Evolutionary conservation across 140 eudicot genomes (phyloP), one percentile per base, ranked within the genome.

Genomic region (Ambrosia hybrid): DNA sequence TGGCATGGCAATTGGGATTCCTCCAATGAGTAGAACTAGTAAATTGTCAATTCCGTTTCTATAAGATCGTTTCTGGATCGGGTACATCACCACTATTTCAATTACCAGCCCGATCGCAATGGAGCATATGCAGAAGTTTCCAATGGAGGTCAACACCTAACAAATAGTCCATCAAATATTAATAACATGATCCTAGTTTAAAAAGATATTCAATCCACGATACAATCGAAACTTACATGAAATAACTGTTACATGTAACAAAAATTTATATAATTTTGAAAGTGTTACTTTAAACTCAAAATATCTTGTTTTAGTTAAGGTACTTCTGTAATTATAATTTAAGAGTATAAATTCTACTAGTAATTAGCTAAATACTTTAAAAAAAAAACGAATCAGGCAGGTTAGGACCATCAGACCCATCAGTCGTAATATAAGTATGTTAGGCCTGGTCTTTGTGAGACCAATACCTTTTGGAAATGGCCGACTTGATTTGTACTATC

Each of bases 1-100:
- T 4, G 98, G 98, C 98, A 92, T 92, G 39, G 98, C 98, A 72
- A 92, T 92, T 21, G 98, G 98, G 58, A 92, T 92, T 17, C 98
- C 98, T 21, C 98, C 98, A 26, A 92, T 92, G 79, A 92, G 90
- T 38, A 92, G 92, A 60, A 92, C 96, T 78, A 92, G 64, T 39
- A 92, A 82, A 73, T 92, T 92, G 67, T 92, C 95, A 67, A 92
- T 89, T 37, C 96, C 96, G 34, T 89, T 81, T 51, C 96, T 87
- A 78, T 92, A 92, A 68, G 63, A 84, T 60, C 98, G 82, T 51
- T 81, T 84, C 83, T 92, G 98, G 70, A 92, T 92, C 7, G 96
- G 98, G 83, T 87, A 92, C 98, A 92, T 92, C 57, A 92, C 95
- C 9, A 92, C 78, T 9, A 89, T 57, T 80, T 90, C 98, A 41